Conservation (phyloP, 140 eudicot genomes). For the Senecio squalidus region DNA sequence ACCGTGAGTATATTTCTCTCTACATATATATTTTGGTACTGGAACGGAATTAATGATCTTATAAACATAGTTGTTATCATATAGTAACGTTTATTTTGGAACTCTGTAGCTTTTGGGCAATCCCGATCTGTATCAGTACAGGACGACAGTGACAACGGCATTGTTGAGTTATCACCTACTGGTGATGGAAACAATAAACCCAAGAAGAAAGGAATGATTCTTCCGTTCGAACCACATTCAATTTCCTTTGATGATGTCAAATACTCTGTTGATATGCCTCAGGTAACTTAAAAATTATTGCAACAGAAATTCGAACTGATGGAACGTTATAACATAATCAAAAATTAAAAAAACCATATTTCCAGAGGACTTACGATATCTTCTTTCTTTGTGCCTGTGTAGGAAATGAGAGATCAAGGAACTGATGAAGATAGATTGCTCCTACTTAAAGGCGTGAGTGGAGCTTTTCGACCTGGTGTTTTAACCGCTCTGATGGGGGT, state of each 20-base stretch:
- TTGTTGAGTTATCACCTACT: constrained; percentile 29
- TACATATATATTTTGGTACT: too few relatives aligned
- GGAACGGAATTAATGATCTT: too few relatives aligned
- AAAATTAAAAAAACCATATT: too few relatives aligned
- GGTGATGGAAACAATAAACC: constrained; percentile 1
- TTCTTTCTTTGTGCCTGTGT: too few relatives aligned
- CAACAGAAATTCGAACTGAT: too few relatives aligned
- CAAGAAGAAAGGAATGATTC: too few relatives aligned
- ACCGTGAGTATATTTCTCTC: constrained; percentile 39
- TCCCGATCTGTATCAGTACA: constrained; percentile 25
- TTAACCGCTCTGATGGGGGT: constrained; percentile 67
- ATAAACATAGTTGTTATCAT: too few relatives aligned
- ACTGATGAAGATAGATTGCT: constrained; percentile 29
- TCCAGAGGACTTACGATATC: not conserved
- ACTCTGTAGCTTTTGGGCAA: constrained; percentile 41
- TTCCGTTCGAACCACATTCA: too few relatives aligned
- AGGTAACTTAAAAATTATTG: too few relatives aligned
- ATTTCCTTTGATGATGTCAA: too few relatives aligned
- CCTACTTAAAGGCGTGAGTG: constrained; percentile 53
- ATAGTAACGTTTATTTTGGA: constrained; percentile 4
- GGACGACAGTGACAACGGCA: not conserved
- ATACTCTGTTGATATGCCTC: too few relatives aligned
- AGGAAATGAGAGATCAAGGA: constrained; percentile 67
- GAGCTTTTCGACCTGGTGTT: constrained; percentile 60
- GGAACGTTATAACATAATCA: too few relatives aligned